Evolutionary conservation across 2,329 filamentous ascomycete species (phyloP), one percentile per base, ranked within the genome.

Genomic region (Diaporthe vaccinii): DNA sequence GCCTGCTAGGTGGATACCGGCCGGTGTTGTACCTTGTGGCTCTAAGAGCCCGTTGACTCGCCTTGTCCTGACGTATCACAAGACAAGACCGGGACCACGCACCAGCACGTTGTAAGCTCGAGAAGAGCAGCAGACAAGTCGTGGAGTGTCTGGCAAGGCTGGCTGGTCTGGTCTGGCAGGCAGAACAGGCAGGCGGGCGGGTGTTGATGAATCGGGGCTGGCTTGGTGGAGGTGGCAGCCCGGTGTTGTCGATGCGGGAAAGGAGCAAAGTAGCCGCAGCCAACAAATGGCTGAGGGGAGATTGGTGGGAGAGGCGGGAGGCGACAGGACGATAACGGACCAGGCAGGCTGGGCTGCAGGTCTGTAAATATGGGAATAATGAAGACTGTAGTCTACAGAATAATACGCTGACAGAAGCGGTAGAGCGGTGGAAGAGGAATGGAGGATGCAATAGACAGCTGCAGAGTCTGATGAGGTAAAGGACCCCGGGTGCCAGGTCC

Each of bases 381-480:
- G 65, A 69, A 41, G 65, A 39, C 34, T 12, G 46, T 55, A 41
- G 61, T 49, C 41, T 49, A 65, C 25, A 65, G 36, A n/a, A 28
- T n/a, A 49, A 36, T 34, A 55, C 25, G 65, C 61, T 73, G 71
- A 73, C 58, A 55, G 71, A 65, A 55, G 36, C 58, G 61, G 71
- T 25, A 44, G 71, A 34, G 34, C 61, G 61, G 51, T 44, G 46
- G 71, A 55, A 25, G 55, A 55, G 71, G 46, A 20, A 55, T 51
- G 58, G 28, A 53, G 58, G 58, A 65, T 28, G 70, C 70, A 53
- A 59, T 73, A 59, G 57, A 61, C 44, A 62, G 57, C 70, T 62
- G 70, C 70, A 72, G 70, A 72, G 57, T 59, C 65, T 68, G 65
- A 68, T 68, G 65, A 68, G 65, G 65, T 68, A 68, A 57, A 71